Evolutionary conservation across 1,284 basidiomycete genomes (phyloP), one percentile per base, ranked within the genome.

Genomic region (Rhizoctonia solani): DNA sequence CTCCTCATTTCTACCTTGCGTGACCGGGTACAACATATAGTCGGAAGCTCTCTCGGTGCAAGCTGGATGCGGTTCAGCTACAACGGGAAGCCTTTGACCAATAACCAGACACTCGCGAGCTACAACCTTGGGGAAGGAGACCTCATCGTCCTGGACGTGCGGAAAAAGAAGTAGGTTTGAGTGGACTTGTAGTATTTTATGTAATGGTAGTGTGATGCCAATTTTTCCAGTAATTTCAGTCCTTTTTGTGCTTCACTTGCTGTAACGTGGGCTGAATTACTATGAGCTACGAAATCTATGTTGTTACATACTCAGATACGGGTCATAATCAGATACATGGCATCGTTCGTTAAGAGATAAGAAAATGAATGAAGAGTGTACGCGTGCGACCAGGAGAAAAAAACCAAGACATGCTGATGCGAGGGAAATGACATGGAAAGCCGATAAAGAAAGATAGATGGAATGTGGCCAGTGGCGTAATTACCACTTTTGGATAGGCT

Each of bases 41-140:
- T 87, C 68, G 90, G 89, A 72, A 63, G 47, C 49, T 83, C 84
- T 29, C 78, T 95, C 39, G 83, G 90, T n/a, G 84, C 89, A 25
- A 90, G 89, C 42, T 85, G 85, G 69, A 88, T 96, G 73, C 82
- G 91, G 74, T 76, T 93, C 68, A 88, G 90, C 54, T 92, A 88
- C 75, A 78, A 81, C 68, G 87, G 87, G 49, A 93, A 92, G 78
- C 89, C 93, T 81, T 82, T 96, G 73, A 92, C 89, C 68, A 97
- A 96, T 77, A 82, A 83, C 67, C 87, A 85, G 69, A 88, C 91
- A 58, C 85, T 97, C 71, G 94, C 93, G 27, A 85, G 82, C 71
- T 89, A 92, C 74, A 97, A 97, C 75, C 75, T 97, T 72, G 93
- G 94, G 75, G 91, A 94, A 69, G 94, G 93, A 71, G 94, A 96